Evolutionary conservation across 176 grass and related monocot species (phyloP).

Genomic region (Hordeum marinum): DNA sequence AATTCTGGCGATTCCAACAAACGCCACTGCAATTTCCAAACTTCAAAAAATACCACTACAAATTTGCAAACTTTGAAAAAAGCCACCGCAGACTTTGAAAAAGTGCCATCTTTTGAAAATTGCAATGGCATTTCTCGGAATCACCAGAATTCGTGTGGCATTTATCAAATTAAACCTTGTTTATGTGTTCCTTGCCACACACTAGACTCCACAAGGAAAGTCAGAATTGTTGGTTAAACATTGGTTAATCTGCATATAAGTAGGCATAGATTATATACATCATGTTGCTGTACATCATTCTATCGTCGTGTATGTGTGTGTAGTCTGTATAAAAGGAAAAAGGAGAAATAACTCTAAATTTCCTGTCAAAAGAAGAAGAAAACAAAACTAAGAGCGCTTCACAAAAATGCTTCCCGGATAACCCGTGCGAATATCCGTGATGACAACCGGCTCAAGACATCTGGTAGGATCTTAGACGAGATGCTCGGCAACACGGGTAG

Average conservation of each 20-base stretch:
- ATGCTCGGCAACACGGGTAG: constrained; percentile 81
- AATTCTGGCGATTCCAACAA: too few species aligned
- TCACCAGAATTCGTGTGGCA: too few species aligned
- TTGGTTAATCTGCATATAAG: constrained; percentile 22
- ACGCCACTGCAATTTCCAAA: too few species aligned
- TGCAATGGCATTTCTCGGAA: too few species aligned
- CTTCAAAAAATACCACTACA: too few species aligned
- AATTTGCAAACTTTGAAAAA: too few species aligned
- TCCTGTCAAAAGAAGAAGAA: background rate
- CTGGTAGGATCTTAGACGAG: constrained; percentile 80
- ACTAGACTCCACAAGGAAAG: background rate
- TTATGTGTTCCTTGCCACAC: background rate
- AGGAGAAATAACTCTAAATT: constrained; percentile 15
- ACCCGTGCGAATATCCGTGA: constrained; percentile 75
- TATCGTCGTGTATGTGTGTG: constrained; percentile 11
- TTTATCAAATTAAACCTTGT: too few species aligned
- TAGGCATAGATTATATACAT: constrained; percentile 30
- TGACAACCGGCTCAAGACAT: constrained; percentile 73
- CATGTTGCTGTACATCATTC: constrained; percentile 31
- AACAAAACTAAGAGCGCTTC: constrained; percentile 1
- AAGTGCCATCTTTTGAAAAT: too few species aligned
- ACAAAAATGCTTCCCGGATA: constrained; percentile 81
- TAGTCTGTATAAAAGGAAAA: background rate
- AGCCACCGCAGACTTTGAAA: too few species aligned
- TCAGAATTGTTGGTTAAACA: constrained; percentile 10